Conservation (phyloP, 768 basidiomycete genomes). For the Trichaptum fuscoviolaceum region DNA sequence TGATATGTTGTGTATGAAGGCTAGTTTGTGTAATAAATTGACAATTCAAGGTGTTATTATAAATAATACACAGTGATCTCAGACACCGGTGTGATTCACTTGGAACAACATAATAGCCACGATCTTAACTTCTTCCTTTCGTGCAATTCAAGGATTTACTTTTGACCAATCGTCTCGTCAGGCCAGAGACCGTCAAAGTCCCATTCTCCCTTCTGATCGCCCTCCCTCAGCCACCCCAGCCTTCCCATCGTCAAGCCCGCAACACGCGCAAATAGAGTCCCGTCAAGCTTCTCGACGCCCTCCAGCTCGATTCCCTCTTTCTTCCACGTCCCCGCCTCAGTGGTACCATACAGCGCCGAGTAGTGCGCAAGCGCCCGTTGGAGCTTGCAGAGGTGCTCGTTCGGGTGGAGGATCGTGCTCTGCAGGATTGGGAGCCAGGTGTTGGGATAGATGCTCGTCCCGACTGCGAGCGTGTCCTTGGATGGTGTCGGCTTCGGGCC, state of each 20-base stretch:
- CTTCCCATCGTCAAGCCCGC: conserved; percentile 26
- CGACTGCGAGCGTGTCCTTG: conserved; percentile 16
- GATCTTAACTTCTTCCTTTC: neutral
- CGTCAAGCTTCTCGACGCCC: conserved; percentile 28
- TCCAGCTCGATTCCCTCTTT: conserved; percentile 17
- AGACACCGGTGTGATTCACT: too few species aligned
- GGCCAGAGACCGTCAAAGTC: conserved; percentile 24
- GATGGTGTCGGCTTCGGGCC: conserved; percentile 6
- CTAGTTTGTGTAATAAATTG: too few species aligned
- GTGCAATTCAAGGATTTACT: neutral
- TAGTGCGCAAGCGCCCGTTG: conserved; percentile 49
- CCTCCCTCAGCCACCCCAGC: conserved; percentile 37
- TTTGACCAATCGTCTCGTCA: neutral
- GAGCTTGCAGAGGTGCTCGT: conserved; percentile 42
- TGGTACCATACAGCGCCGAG: conserved; percentile 33
- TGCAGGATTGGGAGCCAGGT: conserved; percentile 56
- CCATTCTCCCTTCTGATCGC: conserved; percentile 22
- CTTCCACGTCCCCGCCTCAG: conserved; percentile 9
- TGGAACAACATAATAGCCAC: too few species aligned
- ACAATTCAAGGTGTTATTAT: too few species aligned
- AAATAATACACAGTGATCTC: too few species aligned
- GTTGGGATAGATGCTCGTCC: conserved; percentile 31
- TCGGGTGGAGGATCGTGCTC: conserved; percentile 48
- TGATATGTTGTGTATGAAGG: too few species aligned
- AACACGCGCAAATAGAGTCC: conserved; percentile 29